Base-by-base conservation (phyloP, 768 basidiomycete species). In the Boletus patriciae region DNA sequence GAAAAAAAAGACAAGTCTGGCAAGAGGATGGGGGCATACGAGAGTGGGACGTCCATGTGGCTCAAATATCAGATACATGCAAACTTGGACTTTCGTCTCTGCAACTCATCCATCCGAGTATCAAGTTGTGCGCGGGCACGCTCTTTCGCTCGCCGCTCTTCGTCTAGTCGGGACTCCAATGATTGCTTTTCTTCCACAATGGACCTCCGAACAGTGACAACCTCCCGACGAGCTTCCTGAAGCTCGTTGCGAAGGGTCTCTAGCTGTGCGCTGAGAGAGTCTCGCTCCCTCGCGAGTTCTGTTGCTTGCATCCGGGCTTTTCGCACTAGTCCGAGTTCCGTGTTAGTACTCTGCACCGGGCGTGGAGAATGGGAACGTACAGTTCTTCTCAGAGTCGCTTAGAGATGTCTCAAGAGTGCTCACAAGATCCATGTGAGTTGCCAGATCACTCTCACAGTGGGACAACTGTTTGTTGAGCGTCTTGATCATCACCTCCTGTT, bases 271-370 rank as follows among this genome's bases (percentile, higher is more conserved):
- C 76, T 86, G 53, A 91, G 77, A 38, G 80, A 80, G 71, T 95
- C 94, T 44, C 94, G 85, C 72, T 96, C 94, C 48, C 89, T 82
- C 11, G 88, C 89, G 38, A 94, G 75, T 67, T 96, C 94, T 53
- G 90, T 92, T 19, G 92, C 91, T 70, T 95, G 94, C 85, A 93
- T 88, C 37, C 94, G 90, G 7, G 93, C 89, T 74, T 96, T 96
- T 58, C 94, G 90, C 53, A 96, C 91, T 94, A 65, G 34, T 53
- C 31, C 33, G 42, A 47, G 53, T 60, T 40, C 29, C 61, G 52
- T 44, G 57, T 62, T 46, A 56, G 60, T 47, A 31, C 23, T 47
- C 11, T 48, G 41, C 36, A 31, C 23, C n/a, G 44, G 47, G 23
- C 45, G 50, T 44, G 31, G 25, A 25, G 57, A 51, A 46, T 54